Evolutionary conservation across 495 filamentous ascomycete species (phyloP).

Genomic region (Neurospora sp.): DNA sequence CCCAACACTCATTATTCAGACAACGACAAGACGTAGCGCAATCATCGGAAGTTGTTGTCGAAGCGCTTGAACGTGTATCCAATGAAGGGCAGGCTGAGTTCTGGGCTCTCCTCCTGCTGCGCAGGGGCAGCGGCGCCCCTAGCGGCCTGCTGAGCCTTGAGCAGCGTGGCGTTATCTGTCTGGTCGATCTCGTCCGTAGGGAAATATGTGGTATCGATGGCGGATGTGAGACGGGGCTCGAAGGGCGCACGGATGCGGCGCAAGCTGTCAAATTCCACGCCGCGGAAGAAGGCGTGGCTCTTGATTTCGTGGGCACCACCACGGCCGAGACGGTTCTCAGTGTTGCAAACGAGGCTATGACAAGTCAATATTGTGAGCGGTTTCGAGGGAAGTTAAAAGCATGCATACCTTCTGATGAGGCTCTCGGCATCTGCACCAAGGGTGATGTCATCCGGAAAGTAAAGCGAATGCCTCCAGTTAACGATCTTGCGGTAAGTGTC

Average conservation of each 20-base stretch:
- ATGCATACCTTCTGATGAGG: conserved; percentile 66
- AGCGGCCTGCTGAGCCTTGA: conserved; percentile 53
- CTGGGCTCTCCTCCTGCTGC: conserved; percentile 45
- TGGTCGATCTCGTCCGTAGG: conserved; percentile 96
- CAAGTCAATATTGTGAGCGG: not conserved
- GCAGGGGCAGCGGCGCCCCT: conserved; percentile 11
- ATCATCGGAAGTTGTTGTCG: conserved; percentile 58
- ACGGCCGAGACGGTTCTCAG: conserved; percentile 79
- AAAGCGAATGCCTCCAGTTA: conserved; percentile 89
- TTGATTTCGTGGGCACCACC: conserved; percentile 84
- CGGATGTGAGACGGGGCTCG: conserved; percentile 81
- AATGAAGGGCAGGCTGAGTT: conserved; percentile 94
- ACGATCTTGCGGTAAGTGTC: conserved; percentile 99
- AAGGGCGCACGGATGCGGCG: conserved; percentile 91
- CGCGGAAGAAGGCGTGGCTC: conserved; percentile 87
- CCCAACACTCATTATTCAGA: not conserved
- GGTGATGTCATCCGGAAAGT: conserved; percentile 91
- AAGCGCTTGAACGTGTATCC: conserved; percentile 99
- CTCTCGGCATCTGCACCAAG: conserved; percentile 80
- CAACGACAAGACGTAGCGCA: not conserved
- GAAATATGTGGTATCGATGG: conserved; percentile 97
- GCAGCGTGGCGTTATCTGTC: conserved; percentile 69
- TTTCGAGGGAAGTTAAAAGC: not conserved
- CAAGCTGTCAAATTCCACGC: conserved; percentile 85
- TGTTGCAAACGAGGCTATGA: conserved; percentile 76